A percentile compares a stretch with the other conserved stretches of the same genome.
Evolutionary conservation across 352 stramenopile species (phyloP).

Genomic region (Discostella stelligera): DNA sequence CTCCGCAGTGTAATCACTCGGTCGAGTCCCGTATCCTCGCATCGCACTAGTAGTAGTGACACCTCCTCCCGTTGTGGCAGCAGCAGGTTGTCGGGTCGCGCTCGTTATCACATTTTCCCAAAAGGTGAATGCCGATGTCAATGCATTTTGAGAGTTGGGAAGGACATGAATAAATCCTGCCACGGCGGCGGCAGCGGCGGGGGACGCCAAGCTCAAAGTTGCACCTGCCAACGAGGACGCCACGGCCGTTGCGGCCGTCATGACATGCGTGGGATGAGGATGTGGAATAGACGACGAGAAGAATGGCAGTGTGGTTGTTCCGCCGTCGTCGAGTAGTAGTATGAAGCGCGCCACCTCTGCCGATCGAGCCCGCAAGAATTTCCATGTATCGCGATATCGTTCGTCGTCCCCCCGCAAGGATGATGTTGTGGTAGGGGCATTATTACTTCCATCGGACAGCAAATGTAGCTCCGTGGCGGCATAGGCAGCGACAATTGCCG

Average conservation of each 20-base stretch:
- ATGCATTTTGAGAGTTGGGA: conserved; percentile 19
- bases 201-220: conserved; percentile 51
- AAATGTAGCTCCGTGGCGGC: conserved; percentile 76
- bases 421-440: not conserved
- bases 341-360: conserved; percentile 55
- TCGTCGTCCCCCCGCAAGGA: conserved; percentile 41
- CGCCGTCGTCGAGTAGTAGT: not conserved
- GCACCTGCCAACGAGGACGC: conserved; percentile 49
- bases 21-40: conserved; percentile 17
- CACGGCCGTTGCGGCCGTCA: conserved; percentile 36
- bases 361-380: conserved; percentile 61
- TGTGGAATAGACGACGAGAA: conserved; percentile 2
- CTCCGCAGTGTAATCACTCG: conserved; percentile 41
- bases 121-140: conserved; percentile 17
- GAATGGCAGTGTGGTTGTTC: not conserved
- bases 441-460: conserved; percentile 50
- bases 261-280: conserved; percentile 31
- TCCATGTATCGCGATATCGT: conserved; percentile 62
- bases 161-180: conserved; percentile 10
- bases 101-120: conserved; percentile 23
- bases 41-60: not conserved
- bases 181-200: conserved; percentile 30
- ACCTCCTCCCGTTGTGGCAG: not conserved
- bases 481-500: conserved; percentile 66
- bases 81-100: not conserved